phyloP scores from a whole-genome alignment of 352 stramenopile species.

The Plasmopara halstedii region DNA sequence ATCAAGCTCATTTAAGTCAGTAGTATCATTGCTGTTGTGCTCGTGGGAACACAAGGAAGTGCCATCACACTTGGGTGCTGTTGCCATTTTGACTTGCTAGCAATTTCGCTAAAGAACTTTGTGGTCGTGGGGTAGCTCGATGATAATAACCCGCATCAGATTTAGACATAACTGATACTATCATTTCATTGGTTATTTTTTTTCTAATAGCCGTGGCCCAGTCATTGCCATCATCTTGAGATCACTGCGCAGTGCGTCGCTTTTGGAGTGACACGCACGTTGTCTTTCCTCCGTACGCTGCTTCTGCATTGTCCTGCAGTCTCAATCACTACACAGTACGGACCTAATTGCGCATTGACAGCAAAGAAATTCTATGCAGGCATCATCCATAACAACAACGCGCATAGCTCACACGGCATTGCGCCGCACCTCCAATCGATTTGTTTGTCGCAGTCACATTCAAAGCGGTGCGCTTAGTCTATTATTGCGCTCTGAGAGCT shows the following conservation, averaged over 20 bases:
- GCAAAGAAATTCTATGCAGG: slow-evolving; percentile 15
- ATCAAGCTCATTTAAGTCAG: slow-evolving; percentile 24
- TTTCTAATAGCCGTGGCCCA: slow-evolving; percentile 13
- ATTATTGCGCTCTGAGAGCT: slow-evolving; percentile 21
- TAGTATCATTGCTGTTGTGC: slow-evolving; percentile 15
- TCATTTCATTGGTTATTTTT: not conserved
- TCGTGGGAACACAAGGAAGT: slow-evolving; percentile 5
- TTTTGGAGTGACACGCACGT: too few species aligned
- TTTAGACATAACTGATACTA: not conserved
- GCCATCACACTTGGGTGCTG: not conserved
- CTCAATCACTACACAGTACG: slow-evolving; percentile 1
- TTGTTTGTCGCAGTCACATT: slow-evolving; percentile 1
- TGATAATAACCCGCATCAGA: too few species aligned
- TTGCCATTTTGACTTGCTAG: too few species aligned
- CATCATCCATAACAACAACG: slow-evolving; percentile 16
- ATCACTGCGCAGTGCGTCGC: too few species aligned
- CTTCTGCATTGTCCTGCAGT: not conserved
- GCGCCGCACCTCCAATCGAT: slow-evolving; percentile 5
- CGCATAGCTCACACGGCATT: slow-evolving; percentile 14
- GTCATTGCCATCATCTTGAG: slow-evolving; percentile 12
- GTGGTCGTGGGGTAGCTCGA: too few species aligned
- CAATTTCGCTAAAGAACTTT: too few species aligned
- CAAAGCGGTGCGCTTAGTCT: slow-evolving; percentile 7
- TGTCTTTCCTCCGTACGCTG: too few species aligned
- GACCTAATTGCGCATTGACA: not conserved